Evolutionary conservation across 1,284 basidiomycete genomes (phyloP), one percentile per base, ranked within the genome.

Genomic region (Phellinidium pouzarii): DNA sequence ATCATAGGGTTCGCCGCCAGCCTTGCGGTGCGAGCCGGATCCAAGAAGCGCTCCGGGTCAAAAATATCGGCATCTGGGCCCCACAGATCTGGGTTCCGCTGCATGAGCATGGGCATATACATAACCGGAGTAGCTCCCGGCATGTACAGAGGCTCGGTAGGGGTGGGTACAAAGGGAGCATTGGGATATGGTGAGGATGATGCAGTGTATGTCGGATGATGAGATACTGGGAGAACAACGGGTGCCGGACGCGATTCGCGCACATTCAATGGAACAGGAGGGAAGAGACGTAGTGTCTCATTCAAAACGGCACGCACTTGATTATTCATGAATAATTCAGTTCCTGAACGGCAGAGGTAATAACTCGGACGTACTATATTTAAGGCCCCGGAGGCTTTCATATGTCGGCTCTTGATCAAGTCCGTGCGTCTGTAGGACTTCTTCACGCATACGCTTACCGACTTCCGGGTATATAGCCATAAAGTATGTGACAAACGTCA

Each of bases 241-340:
- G 76, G 64, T 1, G 65, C 59, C 0, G 68, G 62, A 31, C 78
- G 74, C 44, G 70, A 75, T 65, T 82, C 80, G 42, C 85, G 76
- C 37, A 79, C 70, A 59, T 86, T 84, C 29, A 82, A 66, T 17
- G 84, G 82, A 1, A 87, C 83, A 6, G 85, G 82, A 3, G 85
- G 84, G 67, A 82, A 88, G 1, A 89, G 64, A 23, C 86, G 76
- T 4, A 88, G 71, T 0, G 82, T 81, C 60, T 88, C 85, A 56
- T 87, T 84, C 31, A 88, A 73, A 11, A 87, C 79, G 3, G 84
- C 84, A 54, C 80, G 76, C 68, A 87, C 82, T 85, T 56, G 42
- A 36, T 41, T 47, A 36, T 50, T 49, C 31, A 43, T 31, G 20
- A 42, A 29, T 27, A 53, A 14, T 25, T 25, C 23, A 53, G 31